phyloP scores from a whole-genome alignment of 345 rosid genomes.

The Mangifera indica region DNA sequence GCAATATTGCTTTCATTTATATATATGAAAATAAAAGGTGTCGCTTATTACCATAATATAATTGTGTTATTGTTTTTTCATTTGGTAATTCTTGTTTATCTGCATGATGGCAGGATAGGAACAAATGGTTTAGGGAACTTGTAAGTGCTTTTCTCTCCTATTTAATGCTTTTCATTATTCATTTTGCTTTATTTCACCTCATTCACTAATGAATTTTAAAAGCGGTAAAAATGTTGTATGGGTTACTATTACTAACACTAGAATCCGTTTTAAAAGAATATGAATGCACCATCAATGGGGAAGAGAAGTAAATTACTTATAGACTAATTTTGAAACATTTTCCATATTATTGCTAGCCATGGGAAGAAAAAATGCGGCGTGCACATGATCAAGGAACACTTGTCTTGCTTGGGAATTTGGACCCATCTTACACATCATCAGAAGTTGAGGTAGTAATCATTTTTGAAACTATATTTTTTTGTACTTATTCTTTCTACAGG shows the following conservation, averaged over 20 bases:
- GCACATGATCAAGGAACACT: slow-evolving; percentile 55
- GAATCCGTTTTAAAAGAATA: neutral
- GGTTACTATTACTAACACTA: neutral
- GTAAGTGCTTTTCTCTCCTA: slow-evolving; percentile 51
- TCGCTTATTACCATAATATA: neutral
- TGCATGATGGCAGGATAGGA: slow-evolving; percentile 57
- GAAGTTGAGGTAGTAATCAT: slow-evolving; percentile 66
- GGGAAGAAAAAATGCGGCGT: slow-evolving; percentile 60
- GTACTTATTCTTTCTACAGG: no score
- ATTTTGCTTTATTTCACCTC: neutral
- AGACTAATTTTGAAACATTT: slow-evolving; percentile 21
- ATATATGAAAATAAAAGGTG: neutral
- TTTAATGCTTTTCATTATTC: slow-evolving; percentile 1
- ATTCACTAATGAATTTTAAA: neutral
- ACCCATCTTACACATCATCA: slow-evolving; percentile 55
- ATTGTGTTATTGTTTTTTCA: slow-evolving; percentile 7
- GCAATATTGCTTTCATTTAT: neutral
- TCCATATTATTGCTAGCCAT: slow-evolving; percentile 48
- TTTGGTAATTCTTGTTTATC: slow-evolving; percentile 17
- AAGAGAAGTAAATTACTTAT: neutral
- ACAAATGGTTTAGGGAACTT: slow-evolving; percentile 68
- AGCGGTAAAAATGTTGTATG: no score
- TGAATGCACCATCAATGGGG: neutral
- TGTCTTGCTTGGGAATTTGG: slow-evolving; percentile 74
- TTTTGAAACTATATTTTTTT: neutral